Evolutionary conservation across 2,329 filamentous ascomycete species (phyloP), one percentile per base, ranked within the genome.

Genomic region (Fusarium chuoi): DNA sequence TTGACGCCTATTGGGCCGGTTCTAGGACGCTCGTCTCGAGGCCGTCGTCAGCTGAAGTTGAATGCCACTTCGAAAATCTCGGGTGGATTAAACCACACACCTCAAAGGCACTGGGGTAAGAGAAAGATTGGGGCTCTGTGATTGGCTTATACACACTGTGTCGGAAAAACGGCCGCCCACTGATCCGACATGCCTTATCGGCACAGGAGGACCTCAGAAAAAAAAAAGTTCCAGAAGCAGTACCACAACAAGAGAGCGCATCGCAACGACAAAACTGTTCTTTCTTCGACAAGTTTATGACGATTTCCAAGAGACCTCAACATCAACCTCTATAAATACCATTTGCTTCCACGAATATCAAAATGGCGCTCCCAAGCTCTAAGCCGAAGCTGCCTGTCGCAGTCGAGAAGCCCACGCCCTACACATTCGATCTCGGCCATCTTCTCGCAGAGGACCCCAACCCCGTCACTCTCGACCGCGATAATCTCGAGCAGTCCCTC

Each of bases 381-480:
- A 82, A 83, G 70, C 82, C 84, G 70, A 89, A 89, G 79, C 85
- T 90, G 66, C 88, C 90, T 49, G 87, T 93, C 71, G 89, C 87
- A 22, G 92, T 94, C 80, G 87, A 91, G 70, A 97, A 97, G 84
- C 92, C 94, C 9, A 97, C 93, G 12, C 95, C 95, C 15, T 97
- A 97, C 87, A 95, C 91, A 76, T 98, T 97, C 85, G 95, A 98
- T 82, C 91, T 98, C n/a, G 86, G 95, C 76, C 91, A 97, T 81
- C 91, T 98, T 61, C 89, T 97, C 80, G 93, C 91, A 83, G 91
- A 92, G 80, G 96, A 98, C 84, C 90, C 95, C 44, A 98, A 98
- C 84, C 94, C 96, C 6, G 86, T 96, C 58, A 85, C 88, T 55
- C 84, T 91, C 71, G 84, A 89, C 77, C 83, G 83, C 60, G 73